Evolutionary conservation across 176 grass and related monocot species (phyloP), one percentile per base, ranked within the genome.

Genomic region (Triticum dicoccoides): DNA sequence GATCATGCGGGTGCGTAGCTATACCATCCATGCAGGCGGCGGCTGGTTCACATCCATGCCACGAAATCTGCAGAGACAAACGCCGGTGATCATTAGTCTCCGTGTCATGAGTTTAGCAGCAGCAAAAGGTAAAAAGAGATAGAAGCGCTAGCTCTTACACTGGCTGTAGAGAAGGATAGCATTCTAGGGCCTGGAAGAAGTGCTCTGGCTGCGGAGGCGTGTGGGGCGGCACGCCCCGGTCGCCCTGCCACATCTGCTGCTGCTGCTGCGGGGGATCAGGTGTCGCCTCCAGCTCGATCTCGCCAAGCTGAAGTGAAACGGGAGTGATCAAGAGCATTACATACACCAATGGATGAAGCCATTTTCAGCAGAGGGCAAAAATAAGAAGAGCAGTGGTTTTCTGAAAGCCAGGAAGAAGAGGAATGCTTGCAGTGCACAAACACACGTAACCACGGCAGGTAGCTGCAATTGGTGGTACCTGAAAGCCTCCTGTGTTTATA

Each of bases 111-210:
- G 51, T 54, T 52, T 54, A 2, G 15, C 51, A 54, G 15, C 51
- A 54, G 51, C 1, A 54, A 17, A 18, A 54, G 49, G 49, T 2
- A 17, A 52, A 17, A 15, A 52, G 49, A 52, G 5, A 2, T 52
- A 52, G 49, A 52, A 52, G 49, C 5, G 12, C 47, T 49, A 14
- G 47, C 47, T 54, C 51, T 69, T 87, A 91, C 85, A 67, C 27
- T 27, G 58, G 73, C 27, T 78, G 89, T 18, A 73, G 79, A 18
- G 79, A 79, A 3, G 65, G 34, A 66, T 78, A 49, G 76, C 61
- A 66, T 76, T 80, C 89, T 34, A 84, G 85, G 25, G 74, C 80
- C 85, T 61, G 80, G 80, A 90, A 87, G 80, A 80, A 90, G 45
- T 87, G 84, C 66, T 90, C 88, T 34, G 79, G 84, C 41, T 72